phyloP scores from a whole-genome alignment of 2,329 filamentous ascomycete species.

The Hypoxylon sp. region DNA sequence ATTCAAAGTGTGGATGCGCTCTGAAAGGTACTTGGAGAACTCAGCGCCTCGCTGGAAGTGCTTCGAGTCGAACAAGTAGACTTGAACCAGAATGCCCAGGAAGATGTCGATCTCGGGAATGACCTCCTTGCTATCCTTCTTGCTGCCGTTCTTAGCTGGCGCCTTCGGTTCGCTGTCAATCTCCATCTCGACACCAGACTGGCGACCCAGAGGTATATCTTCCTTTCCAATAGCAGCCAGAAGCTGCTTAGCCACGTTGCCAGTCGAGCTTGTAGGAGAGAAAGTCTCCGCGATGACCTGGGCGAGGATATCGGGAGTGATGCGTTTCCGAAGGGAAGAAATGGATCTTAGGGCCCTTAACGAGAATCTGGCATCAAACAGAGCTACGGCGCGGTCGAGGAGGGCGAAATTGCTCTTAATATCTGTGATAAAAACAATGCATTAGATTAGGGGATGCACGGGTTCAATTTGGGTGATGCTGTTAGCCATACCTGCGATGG shows the following conservation, averaged over 20 bases:
- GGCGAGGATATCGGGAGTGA: conserved; percentile 84
- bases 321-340: conserved; percentile 92
- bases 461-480: neutral
- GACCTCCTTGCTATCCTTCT: conserved; percentile 79
- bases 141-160: conserved; percentile 65
- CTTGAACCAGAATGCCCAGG: conserved; percentile 86
- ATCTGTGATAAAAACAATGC: conserved; percentile 66
- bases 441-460: conserved; percentile 41
- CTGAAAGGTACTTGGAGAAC: conserved; percentile 86
- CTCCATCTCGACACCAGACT: conserved; percentile 76
- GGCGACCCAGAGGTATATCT: conserved; percentile 71
- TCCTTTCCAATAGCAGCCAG: conserved; percentile 77
- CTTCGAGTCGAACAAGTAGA: conserved; percentile 89
- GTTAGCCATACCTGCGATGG: conserved; percentile 66
- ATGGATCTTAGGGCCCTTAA: conserved; percentile 94
- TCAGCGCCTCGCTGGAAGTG: conserved; percentile 82
- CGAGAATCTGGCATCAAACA: conserved; percentile 96
- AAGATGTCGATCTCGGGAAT: conserved; percentile 92
- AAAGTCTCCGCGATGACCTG: conserved; percentile 87
- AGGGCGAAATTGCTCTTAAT: conserved; percentile 95
- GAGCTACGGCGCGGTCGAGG: conserved; percentile 88
- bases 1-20: conserved; percentile 89
- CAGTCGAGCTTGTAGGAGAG: conserved; percentile 70
- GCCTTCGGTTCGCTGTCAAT: conserved; percentile 73
- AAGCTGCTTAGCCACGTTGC: conserved; percentile 76